Evolutionary conservation across 805 yeast genomes (phyloP), one percentile per base, ranked within the genome.

Genomic region (Saturnispora gosingensis): DNA sequence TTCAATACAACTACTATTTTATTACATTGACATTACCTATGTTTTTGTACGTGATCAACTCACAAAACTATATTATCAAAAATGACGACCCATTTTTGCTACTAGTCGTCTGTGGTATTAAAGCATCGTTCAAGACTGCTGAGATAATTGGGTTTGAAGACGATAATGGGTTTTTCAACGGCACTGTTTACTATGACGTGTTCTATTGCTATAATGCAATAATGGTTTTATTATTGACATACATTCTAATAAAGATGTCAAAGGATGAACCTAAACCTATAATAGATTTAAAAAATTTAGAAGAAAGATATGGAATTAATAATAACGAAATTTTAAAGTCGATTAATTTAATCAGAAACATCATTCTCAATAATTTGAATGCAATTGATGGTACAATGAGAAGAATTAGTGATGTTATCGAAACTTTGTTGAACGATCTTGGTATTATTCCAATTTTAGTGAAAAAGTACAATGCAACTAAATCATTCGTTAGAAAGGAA

Each of bases 151-250:
- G 67, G 2, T 60, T 63, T 42, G 66, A 72, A 0, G 62, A 65
- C 34, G 58, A 64, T 9, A 67, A 68, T 48, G 74, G 72, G 4
- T 63, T 71, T 48, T 65, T 71, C 57, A 70, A 69, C 57, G 78
- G 78, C n/a, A 72, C 75, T 1, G 45, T 72, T n/a, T 70, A 72
- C 35, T 64, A 66, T 36, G 80, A 75, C 54, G 69, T 73, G 38
- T 72, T 72, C 57, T 67, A 68, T 57, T 73, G 71, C 5, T 75
- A 75, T 54, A 68, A 69, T 53, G 71, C 76, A 1, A 67, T 69
- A 1, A 65, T 75, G 68, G 69, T 69, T 0, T 58, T 74, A 25
- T 68, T 75, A 2, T 56, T 73, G 45, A 67, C 74, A n/a, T 71
- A 69, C 51, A 67, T 75, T 39, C 61, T 67, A 18, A 61, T 68